Evolutionary conservation across 1,284 basidiomycete genomes (phyloP).

Genomic region (Trametes hirsuta): DNA sequence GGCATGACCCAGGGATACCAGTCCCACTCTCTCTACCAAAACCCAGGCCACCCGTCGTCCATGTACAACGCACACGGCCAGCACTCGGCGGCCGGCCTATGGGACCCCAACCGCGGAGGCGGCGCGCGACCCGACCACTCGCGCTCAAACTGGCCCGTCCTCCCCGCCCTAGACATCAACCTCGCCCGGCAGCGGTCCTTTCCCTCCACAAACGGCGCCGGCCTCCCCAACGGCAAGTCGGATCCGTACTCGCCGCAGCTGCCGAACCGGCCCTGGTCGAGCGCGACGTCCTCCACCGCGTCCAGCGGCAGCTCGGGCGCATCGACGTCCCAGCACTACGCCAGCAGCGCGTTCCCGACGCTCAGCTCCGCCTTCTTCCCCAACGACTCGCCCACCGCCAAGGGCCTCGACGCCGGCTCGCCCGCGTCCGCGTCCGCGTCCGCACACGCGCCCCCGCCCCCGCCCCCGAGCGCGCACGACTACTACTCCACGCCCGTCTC

Average conservation of each 20-base stretch:
- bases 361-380: slow-evolving; percentile 49
- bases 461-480: slow-evolving; percentile 25
- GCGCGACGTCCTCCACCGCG: slow-evolving; percentile 31
- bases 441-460: slow-evolving; percentile 29
- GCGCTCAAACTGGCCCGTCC: slow-evolving; percentile 32
- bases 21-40: slow-evolving; percentile 23
- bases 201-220: slow-evolving; percentile 4
- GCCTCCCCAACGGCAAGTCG: slow-evolving; percentile 11
- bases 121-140: slow-evolving; percentile 18
- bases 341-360: slow-evolving; percentile 34
- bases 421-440: slow-evolving; percentile 27
- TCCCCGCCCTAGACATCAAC: slow-evolving; percentile 36
- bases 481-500: slow-evolving; percentile 23
- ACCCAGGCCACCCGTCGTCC: slow-evolving; percentile 10
- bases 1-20: slow-evolving; percentile 16
- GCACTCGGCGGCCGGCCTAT: slow-evolving; percentile 17
- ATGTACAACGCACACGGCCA: slow-evolving; percentile 10
- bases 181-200: slow-evolving; percentile 29
- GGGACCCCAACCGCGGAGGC: slow-evolving; percentile 25
- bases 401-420: slow-evolving; percentile 29
- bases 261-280: slow-evolving; percentile 36
- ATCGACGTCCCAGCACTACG: neutral
- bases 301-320: slow-evolving; percentile 26
- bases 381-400: slow-evolving; percentile 30
- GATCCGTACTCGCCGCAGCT: slow-evolving; percentile 34